Evolutionary conservation across 169 alveolate species (phyloP), one percentile per base, ranked within the genome.

Genomic region (Plasmodium ovale): DNA sequence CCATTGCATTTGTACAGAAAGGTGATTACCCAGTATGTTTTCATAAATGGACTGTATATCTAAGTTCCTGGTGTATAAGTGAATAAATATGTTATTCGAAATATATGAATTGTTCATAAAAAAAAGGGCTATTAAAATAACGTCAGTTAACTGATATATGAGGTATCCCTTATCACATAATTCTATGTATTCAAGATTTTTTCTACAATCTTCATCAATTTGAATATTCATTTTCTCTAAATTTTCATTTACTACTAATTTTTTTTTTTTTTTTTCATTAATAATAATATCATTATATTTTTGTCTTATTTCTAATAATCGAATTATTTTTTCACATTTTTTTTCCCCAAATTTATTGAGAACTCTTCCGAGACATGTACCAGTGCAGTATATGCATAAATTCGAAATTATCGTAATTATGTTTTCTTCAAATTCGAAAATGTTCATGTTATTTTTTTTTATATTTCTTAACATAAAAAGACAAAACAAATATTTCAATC

Each of bases 341-440:
- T 82, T 82, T 82, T 82, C 90, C 1, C 90, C 90, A 82, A 82
- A 82, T 65, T 82, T 82, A 58, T 65, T 82, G 31, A 82, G 82
- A 12, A 82, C 90, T 82, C 90, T 82, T 3, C 72, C 82, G 7
- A 65, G 71, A 14, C 31, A 82, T 33, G 90, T 82, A n/a, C 31
- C 84, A 2, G 84, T 82, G 25, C 90, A 82, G 56, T 49, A 42
- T 27, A 82, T 16, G 16, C 72, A 64, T 33, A 82, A 82, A 31
- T 82, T 82, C n/a, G 90, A 82, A 33, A 82, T 82, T 19, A 82
- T 42, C 27, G 82, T 82, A 27, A 82, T 65, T 14, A 82, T 82
- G 49, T 82, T 82, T 35, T 82, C 90, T 39, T 82, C 90, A 56
- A 82, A 82, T 37, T 82, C 90, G n/a, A 82, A 53, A 51, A 67